Base-by-base conservation (phyloP, 192 early-diverging fungal species). In the Umbelopsis isabellina region DNA sequence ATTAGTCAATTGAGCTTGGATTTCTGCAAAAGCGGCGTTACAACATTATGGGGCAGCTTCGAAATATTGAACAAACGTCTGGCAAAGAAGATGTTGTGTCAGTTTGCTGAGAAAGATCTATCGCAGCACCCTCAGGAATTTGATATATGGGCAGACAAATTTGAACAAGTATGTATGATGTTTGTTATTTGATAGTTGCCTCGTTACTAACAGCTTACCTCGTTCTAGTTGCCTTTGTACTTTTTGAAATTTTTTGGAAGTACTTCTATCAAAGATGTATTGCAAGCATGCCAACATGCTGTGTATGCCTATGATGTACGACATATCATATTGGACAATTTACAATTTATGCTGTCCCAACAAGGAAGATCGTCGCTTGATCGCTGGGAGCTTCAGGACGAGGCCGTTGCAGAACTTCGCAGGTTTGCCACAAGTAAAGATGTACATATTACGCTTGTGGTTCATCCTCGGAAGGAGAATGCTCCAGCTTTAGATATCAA, bases 1-100 rank as follows among this genome's bases (percentile, higher is more conserved):
- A 79, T 90, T 16, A 90, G 87, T 79, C 91, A 92, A 51, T 58
- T 90, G 69, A 89, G 87, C 69, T 72, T 92, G 12, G 90, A 90
- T 72, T 90, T 85, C 72, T 90, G 89, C 74, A 75, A 82, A 74
- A 83, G 82, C 18, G 89, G 89, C 45, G 84, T 92, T 22, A 86
- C 85, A 67, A 91, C 89, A 4, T 77, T 91, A 41, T 92, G 91
- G 91, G 91, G 91, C 44, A 89, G 87, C 50, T 92, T 92, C 82
- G 91, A 92, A 78, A 90, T 92, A 65, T 82, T 84, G n/a, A 91
- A 91, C 48, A 80, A 86, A 55, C 79, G 89, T 11, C 77, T 92
- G 22, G 87, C 86, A 0, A 87, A 87, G 49, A 84, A 86, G 23
- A 92, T 92, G 89, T 68, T 92, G 68, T 81, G 79, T 71, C 91